A percentile compares a stretch with the other conserved stretches of the same genome.
These are phyloP conservation scores for Piper betle DNA, from an alignment of 164 flowering plant genomes.

Conservation along the genomic window DNA sequence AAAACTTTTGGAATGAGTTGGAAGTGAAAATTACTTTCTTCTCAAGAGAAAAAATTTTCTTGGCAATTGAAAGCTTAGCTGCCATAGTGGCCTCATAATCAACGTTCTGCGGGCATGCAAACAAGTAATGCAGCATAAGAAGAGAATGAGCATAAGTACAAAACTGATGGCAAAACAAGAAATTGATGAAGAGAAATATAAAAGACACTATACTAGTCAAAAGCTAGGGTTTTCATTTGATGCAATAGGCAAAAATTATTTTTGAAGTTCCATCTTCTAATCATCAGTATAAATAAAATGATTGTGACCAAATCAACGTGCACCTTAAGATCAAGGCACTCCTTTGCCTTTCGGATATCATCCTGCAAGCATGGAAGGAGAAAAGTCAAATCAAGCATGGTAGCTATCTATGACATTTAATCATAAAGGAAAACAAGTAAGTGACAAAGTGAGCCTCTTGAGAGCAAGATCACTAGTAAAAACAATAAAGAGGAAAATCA, in stretches of 20 bases:
- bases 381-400: background rate
- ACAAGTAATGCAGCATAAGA: background rate
- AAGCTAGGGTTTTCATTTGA: background rate
- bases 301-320: background rate
- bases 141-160: background rate
- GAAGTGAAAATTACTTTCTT: constrained; percentile 56
- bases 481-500: constrained; percentile 8
- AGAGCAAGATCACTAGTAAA: background rate
- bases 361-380: constrained; percentile 31
- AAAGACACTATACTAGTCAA: background rate
- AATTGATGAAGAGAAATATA: background rate
- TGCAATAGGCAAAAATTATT: no score
- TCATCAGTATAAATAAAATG: background rate
- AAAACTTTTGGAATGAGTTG: constrained; percentile 52
- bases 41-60: constrained; percentile 57
- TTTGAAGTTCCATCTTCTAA: background rate
- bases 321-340: constrained; percentile 58
- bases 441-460: no score
- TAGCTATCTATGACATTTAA: background rate
- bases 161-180: no score
- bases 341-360: constrained; percentile 62
- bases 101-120: constrained; percentile 40
- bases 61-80: constrained; percentile 77
- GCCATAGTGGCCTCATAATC: constrained; percentile 92
- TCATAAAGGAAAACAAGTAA: background rate